Percentiles rank a stretch among this genome's conserved stretches.
phyloP scores from a whole-genome alignment of 305 asterid species.

The Solanum aculeatissimum region DNA sequence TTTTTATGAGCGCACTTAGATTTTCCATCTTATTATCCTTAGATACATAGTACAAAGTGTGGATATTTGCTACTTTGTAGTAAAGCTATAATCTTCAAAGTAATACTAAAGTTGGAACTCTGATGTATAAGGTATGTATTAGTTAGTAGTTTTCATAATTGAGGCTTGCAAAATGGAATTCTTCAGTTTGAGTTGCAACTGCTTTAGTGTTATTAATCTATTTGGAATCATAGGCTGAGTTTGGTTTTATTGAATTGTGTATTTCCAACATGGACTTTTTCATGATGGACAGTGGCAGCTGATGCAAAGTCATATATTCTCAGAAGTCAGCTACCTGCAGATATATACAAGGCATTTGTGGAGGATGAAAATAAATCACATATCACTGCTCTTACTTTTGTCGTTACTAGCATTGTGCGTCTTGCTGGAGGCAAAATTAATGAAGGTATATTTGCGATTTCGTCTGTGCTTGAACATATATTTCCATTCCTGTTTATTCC shows the following conservation, averaged over 20 bases:
- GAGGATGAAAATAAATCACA: conserved; percentile 42
- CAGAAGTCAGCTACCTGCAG: conserved; percentile 55
- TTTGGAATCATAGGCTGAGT: not conserved
- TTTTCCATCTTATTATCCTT: not conserved
- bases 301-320: conserved; percentile 74
- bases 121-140: not conserved
- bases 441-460: conserved; percentile 44
- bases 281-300: conserved; percentile 31
- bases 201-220: not conserved
- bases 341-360: conserved; percentile 45
- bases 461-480: not conserved
- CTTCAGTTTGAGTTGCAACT: not conserved
- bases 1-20: not conserved
- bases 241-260: not conserved
- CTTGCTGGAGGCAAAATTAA: conserved; percentile 65
- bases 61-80: not conserved
- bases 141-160: not conserved
- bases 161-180: not conserved
- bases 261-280: conserved; percentile 5
- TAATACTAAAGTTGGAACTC: not conserved
- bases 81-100: not conserved
- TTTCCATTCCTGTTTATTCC: not conserved
- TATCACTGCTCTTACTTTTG: conserved; percentile 57
- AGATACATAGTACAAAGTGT: not conserved
- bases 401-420: conserved; percentile 54